These are phyloP conservation scores for Trichophyton simii DNA, from an alignment of 2,329 filamentous ascomycete genomes.

Conservation along the genomic window DNA sequence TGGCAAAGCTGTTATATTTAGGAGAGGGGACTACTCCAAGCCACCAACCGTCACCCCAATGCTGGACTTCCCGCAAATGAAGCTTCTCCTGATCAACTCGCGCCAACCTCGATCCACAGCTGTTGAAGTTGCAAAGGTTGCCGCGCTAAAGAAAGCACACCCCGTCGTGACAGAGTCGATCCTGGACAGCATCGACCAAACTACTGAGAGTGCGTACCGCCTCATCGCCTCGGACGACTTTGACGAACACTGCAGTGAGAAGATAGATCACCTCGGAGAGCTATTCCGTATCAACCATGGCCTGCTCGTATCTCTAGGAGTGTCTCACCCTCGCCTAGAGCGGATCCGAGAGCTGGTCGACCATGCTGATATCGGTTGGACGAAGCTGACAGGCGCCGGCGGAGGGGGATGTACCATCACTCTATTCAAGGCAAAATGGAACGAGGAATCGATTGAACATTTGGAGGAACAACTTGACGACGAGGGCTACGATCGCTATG, in stretches of 20 bases:
- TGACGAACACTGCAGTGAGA: slow-evolving; percentile 37
- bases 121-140: slow-evolving; percentile 78
- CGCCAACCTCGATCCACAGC: slow-evolving; percentile 75
- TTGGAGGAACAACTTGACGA: slow-evolving; percentile 53
- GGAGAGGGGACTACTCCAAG: slow-evolving; percentile 62
- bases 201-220: slow-evolving; percentile 45
- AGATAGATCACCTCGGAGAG: slow-evolving; percentile 65
- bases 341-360: slow-evolving; percentile 84
- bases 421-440: slow-evolving; percentile 57
- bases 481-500: slow-evolving; percentile 72
- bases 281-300: slow-evolving; percentile 92
- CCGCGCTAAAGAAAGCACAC: slow-evolving; percentile 54
- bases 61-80: slow-evolving; percentile 82
- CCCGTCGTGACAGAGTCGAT: slow-evolving; percentile 68
- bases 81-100: slow-evolving; percentile 80
- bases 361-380: slow-evolving; percentile 83
- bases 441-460: slow-evolving; percentile 44
- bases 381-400: slow-evolving; percentile 89
- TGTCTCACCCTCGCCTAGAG: slow-evolving; percentile 88
- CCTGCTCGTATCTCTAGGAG: slow-evolving; percentile 75
- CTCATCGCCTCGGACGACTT: slow-evolving; percentile 51
- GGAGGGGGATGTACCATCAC: slow-evolving; percentile 95
- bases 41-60: slow-evolving; percentile 66
- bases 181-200: slow-evolving; percentile 65
- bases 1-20: slow-evolving; percentile 88